Evolutionary conservation across 2,329 filamentous ascomycete genomes (phyloP).

Genomic region (Fusarium liriodendri): DNA sequence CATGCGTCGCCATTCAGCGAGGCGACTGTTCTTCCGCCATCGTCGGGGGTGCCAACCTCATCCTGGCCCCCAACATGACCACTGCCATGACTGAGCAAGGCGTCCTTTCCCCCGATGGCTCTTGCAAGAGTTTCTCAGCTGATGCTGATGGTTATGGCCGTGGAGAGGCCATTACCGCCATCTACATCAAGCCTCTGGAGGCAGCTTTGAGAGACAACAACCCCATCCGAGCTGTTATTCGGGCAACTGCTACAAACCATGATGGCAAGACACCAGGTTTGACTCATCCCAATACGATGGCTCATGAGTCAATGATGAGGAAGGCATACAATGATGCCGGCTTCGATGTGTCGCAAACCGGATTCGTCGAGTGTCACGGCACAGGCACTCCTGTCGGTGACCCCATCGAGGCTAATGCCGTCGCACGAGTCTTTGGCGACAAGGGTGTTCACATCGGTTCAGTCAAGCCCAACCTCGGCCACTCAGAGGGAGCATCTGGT

Average conservation of each 20-base stretch:
- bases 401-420: slow-evolving; percentile 51
- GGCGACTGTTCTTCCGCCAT: slow-evolving; percentile 46
- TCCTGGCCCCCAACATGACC: slow-evolving; percentile 43
- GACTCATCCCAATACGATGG: neutral
- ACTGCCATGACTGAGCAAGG: slow-evolving; percentile 39
- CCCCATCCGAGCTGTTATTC: slow-evolving; percentile 47
- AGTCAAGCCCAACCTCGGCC: slow-evolving; percentile 53
- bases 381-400: slow-evolving; percentile 58
- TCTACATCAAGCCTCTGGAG: slow-evolving; percentile 57
- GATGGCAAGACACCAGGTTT: neutral
- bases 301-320: neutral
- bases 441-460: slow-evolving; percentile 43
- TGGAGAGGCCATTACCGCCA: slow-evolving; percentile 55
- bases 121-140: slow-evolving; percentile 50
- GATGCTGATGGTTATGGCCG: slow-evolving; percentile 59
- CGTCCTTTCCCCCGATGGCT: slow-evolving; percentile 42
- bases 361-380: slow-evolving; percentile 53
- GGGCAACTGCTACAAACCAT: neutral
- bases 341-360: neutral
- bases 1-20: slow-evolving; percentile 42
- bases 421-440: slow-evolving; percentile 47
- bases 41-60: slow-evolving; percentile 49
- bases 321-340: neutral
- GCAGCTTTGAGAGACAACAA: slow-evolving; percentile 59
- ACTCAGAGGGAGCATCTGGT: slow-evolving; percentile 50